Base-by-base conservation (phyloP, 1,284 basidiomycete species). In the Fomitiporia mediterranea region DNA sequence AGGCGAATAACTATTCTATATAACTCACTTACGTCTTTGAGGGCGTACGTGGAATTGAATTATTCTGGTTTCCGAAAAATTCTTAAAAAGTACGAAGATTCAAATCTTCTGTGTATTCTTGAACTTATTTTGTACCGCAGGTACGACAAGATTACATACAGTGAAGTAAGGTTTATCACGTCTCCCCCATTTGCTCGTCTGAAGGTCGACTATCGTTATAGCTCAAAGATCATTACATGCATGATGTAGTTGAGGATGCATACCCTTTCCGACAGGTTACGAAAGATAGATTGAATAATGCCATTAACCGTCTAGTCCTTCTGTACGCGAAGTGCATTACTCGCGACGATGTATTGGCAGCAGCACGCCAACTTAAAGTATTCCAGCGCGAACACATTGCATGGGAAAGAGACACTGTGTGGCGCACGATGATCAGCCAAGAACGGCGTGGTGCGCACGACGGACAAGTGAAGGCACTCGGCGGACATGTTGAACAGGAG, bases 1-100 rank as follows among this genome's bases (percentile, higher is more conserved):
- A 84, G 94, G 59, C 80, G 89, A 61, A 94, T 98, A 58, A 91
- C 91, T 1, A 86, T 81, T 47, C 76, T 95, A n/a, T 98, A 91
- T 69, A 86, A 94, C 39, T 78, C 84, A 1, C 77, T 89, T 46
- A 89, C 87, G n/a, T 88, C 91, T 35, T 79, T 98, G 56, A 84
- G 83, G 69, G 90, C 94, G n/a, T 99, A 94, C 64, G 86, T 94
- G 49, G 91, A 98, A 65, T 78, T 98, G 55, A 99, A 99, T 72
- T 81, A 92, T 67, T 91, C 91, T 0, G 97, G 95, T 0, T 93
- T 98, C 73, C 84, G 93, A 65, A 98, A 99, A 78, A 96, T 98
- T 38, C 69, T 98, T 65, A 99, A 99, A 72, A 98, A 98, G 89
- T 93, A 68, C 59, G 82, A 69, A 30, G 11, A 9, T 47, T 38